These are phyloP conservation scores for Vaccinium vitisidaea DNA, from an alignment of 148 eudicot species.

Conservation along the genomic window DNA sequence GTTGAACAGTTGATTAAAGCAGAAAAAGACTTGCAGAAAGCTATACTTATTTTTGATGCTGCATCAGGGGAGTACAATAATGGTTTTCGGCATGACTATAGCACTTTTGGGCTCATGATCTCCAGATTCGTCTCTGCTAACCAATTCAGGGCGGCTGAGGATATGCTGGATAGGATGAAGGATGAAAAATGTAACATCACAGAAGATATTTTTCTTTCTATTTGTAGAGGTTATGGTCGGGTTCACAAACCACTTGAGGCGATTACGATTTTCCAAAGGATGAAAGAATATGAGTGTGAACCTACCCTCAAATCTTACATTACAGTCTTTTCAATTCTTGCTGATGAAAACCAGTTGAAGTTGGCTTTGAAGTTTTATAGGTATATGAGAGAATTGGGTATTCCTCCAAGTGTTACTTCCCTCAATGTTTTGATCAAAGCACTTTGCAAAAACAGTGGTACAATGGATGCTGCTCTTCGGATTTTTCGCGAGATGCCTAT, in stretches of 20 bases:
- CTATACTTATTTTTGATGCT: slow-evolving; percentile 64
- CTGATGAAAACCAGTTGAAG: slow-evolving; percentile 73
- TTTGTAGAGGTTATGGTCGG: slow-evolving; percentile 83
- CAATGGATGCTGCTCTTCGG: slow-evolving; percentile 61
- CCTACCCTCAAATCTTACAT: slow-evolving; percentile 60
- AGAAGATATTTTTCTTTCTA: slow-evolving; percentile 59
- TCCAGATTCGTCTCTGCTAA: slow-evolving; percentile 68
- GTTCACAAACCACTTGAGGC: slow-evolving; percentile 85
- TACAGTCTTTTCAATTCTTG: slow-evolving; percentile 71
- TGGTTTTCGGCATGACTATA: slow-evolving; percentile 73
- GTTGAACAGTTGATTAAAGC: slow-evolving; percentile 72
- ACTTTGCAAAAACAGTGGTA: slow-evolving; percentile 70
- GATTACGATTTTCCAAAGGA: slow-evolving; percentile 59
- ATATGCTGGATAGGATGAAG: slow-evolving; percentile 72
- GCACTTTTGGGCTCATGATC: slow-evolving; percentile 65
- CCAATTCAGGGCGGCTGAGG: slow-evolving; percentile 73
- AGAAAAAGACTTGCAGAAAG: slow-evolving; percentile 68
- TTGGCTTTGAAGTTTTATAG: slow-evolving; percentile 68
- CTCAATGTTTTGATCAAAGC: slow-evolving; percentile 87
- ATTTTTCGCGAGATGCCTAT: slow-evolving; percentile 83
- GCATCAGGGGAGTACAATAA: slow-evolving; percentile 77
- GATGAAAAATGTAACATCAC: slow-evolving; percentile 59
- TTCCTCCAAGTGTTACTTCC: slow-evolving; percentile 67
- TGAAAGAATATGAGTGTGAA: slow-evolving; percentile 61
- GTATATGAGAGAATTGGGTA: slow-evolving; percentile 67